Evolutionary conservation across 495 filamentous ascomycete species (phyloP).

Genomic region (Penicillium flavigenum): DNA sequence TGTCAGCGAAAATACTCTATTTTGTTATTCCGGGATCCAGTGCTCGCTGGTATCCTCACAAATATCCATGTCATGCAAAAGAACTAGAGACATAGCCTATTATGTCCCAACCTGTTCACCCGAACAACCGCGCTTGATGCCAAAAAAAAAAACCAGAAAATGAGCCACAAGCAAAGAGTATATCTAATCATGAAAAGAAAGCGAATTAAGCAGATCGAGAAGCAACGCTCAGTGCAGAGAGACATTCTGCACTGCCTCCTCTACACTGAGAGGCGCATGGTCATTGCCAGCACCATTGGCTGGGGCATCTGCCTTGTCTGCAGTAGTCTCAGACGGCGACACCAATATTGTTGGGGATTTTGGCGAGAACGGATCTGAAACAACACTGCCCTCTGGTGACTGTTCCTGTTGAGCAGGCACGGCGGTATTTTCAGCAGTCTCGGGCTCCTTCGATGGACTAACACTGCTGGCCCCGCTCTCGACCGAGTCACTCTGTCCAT

Average conservation of each 20-base stretch:
- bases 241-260: conserved; percentile 44
- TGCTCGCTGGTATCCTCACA: neutral
- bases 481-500: conserved; percentile 30
- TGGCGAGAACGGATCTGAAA: conserved; percentile 28
- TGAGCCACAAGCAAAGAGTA: conserved; percentile 3
- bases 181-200: conserved; percentile 3
- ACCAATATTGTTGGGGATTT: conserved; percentile 27
- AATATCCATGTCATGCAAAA: neutral
- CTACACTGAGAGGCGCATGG: conserved; percentile 30
- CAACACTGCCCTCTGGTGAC: neutral
- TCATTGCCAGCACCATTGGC: neutral
- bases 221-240: conserved; percentile 21
- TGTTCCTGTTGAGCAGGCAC: neutral
- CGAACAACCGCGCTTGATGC: conserved; percentile 3
- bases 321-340: conserved; percentile 9
- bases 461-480: conserved; percentile 23
- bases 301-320: neutral
- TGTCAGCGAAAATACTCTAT: neutral
- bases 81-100: conserved; percentile 2
- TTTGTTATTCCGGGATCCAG: neutral
- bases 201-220: neutral
- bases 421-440: conserved; percentile 11
- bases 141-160: conserved; percentile 4
- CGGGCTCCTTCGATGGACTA: conserved; percentile 19
- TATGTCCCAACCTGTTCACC: neutral